phyloP scores from a whole-genome alignment of 495 filamentous ascomycete species.

The Letharia columbiana region DNA sequence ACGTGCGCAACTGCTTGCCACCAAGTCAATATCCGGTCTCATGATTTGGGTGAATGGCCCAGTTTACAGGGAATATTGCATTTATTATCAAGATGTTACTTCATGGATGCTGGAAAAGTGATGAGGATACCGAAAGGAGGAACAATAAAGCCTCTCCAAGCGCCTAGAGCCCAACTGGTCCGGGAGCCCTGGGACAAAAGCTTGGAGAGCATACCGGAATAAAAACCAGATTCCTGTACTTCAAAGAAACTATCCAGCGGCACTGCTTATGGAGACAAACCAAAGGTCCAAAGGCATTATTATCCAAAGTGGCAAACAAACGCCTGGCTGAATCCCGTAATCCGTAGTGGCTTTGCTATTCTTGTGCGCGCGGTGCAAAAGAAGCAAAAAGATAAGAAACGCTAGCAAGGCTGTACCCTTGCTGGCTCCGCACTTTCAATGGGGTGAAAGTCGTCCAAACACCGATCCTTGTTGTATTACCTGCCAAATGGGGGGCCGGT shows the following conservation, averaged over 20 bases:
- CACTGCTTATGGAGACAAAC: neutral
- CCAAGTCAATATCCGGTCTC: neutral
- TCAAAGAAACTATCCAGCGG: neutral
- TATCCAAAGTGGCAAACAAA: neutral
- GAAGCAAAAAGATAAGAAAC: constrained; percentile 1
- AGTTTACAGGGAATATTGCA: neutral
- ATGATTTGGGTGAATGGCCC: neutral
- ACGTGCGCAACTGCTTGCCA: neutral
- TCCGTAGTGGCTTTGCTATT: neutral
- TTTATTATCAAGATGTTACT: neutral
- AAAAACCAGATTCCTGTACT: neutral
- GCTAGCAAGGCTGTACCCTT: constrained; percentile 5
- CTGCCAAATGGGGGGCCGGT: neutral
- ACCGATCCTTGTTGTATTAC: neutral
- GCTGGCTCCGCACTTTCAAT: constrained; percentile 1
- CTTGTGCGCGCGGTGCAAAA: neutral
- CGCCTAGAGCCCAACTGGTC: constrained; percentile 8
- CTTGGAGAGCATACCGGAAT: neutral
- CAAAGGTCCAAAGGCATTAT: neutral
- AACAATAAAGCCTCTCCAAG: constrained; percentile 5
- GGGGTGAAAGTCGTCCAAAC: neutral
- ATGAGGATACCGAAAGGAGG: constrained; percentile 2
- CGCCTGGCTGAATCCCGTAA: neutral
- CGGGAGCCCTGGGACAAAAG: neutral
- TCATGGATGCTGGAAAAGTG: neutral